A percentile compares a stretch with the other conserved stretches of the same genome.
Evolutionary conservation across 164 flowering plant species (phyloP).

Genomic region (Nymphaea colorata): DNA sequence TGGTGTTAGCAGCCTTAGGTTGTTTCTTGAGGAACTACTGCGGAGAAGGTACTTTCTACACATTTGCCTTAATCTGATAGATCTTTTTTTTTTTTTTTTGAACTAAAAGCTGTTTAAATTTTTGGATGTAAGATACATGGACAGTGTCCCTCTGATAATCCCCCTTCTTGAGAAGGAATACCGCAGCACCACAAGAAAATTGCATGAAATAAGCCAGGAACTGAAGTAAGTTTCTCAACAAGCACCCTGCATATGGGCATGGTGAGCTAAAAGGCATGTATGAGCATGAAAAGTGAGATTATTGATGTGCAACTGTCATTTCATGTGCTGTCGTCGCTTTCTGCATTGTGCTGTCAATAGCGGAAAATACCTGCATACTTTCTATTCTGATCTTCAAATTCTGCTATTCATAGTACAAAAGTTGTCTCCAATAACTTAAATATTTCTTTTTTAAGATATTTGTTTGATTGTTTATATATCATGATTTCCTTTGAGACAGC

Average conservation of each 20-base stretch:
- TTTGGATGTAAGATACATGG: conserved; percentile 60
- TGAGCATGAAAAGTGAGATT: too few species aligned
- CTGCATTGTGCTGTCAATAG: too few species aligned
- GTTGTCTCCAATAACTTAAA: not conserved
- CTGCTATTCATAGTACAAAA: not conserved
- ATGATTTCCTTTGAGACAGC: conserved; percentile 22
- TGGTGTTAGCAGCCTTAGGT: conserved; percentile 82
- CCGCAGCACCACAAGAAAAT: conserved; percentile 53
- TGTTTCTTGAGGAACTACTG: conserved; percentile 76
- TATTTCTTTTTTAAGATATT: not conserved
- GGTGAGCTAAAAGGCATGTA: too few species aligned
- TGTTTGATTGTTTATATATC: not conserved
- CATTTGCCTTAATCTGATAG: not conserved
- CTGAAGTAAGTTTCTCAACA: conserved; percentile 41
- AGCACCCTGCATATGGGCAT: not conserved
- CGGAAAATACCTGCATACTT: not conserved
- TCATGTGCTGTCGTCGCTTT: too few species aligned
- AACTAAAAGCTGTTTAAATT: conserved; percentile 6
- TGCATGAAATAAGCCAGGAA: conserved; percentile 67
- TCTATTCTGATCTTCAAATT: not conserved
- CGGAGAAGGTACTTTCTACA: conserved; percentile 47
- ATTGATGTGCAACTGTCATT: too few species aligned
- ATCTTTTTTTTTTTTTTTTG: not conserved
- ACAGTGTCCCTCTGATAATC: conserved; percentile 73
- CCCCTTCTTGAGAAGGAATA: conserved; percentile 94